Conservation (phyloP, 2,329 filamentous ascomycete genomes). For the Pseudogymnoascus sp. region DNA sequence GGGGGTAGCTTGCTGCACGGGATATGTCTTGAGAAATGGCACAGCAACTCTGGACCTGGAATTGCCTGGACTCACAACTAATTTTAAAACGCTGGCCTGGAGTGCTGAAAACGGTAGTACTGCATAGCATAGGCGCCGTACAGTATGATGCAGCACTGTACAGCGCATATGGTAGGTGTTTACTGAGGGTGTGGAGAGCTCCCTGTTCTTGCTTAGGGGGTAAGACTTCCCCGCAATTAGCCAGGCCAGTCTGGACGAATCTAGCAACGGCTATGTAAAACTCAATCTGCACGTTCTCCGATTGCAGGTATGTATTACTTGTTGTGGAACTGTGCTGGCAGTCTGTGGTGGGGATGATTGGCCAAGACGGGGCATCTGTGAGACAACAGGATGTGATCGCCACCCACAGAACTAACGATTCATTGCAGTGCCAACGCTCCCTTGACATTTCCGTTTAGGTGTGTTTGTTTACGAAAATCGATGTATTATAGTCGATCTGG, state of each 20-base stretch:
- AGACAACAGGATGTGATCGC: slow-evolving; percentile 5
- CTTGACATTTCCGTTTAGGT: neutral
- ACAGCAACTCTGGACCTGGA: neutral
- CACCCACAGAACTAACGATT: slow-evolving; percentile 5
- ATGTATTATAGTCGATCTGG: neutral
- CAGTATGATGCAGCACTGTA: neutral
- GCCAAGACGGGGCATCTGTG: neutral
- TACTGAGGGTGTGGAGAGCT: neutral
- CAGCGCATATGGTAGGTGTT: neutral
- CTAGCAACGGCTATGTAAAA: neutral
- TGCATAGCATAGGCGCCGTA: neutral
- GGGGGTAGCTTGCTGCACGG: neutral
- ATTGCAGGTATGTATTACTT: neutral
- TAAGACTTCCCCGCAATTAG: neutral
- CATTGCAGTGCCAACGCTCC: neutral
- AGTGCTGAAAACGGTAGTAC: neutral
- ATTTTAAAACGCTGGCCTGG: neutral
- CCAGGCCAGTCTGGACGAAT: neutral
- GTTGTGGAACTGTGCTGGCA: neutral
- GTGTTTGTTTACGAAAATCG: neutral
- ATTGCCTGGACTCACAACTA: neutral
- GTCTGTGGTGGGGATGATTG: neutral
- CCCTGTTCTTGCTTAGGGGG: neutral
- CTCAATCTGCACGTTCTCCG: neutral
- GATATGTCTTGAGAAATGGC: neutral